These are phyloP conservation scores for Colletotrichum lentis DNA, from an alignment of 2,329 filamentous ascomycete species.

Conservation along the genomic window DNA sequence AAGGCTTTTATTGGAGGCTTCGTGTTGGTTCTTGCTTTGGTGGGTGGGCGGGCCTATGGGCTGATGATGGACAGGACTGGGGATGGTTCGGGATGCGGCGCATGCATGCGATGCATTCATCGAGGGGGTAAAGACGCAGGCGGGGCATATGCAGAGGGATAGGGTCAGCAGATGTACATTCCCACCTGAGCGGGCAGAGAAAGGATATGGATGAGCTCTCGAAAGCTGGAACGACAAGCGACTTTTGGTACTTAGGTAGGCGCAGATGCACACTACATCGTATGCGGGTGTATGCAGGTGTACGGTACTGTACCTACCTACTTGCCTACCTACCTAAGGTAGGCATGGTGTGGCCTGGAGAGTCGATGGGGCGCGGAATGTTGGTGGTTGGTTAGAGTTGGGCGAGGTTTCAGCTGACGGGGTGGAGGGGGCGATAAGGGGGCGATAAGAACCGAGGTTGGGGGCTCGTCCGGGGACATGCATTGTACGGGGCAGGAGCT, in stretches of 20 bases:
- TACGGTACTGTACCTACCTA: too few relatives aligned
- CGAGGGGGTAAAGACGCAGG: not conserved
- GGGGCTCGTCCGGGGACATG: not conserved
- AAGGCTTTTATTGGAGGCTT: not conserved
- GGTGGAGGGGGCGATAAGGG: too few relatives aligned
- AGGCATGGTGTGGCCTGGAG: not conserved
- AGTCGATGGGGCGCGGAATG: not conserved
- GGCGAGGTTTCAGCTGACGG: conserved; percentile 12
- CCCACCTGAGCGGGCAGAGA: not conserved
- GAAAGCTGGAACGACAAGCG: not conserved
- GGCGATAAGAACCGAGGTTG: not conserved
- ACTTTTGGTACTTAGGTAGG: not conserved
- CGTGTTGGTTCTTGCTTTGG: not conserved
- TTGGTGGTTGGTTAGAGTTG: conserved; percentile 26
- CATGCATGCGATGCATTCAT: not conserved
- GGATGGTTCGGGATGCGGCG: not conserved
- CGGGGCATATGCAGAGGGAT: not conserved
- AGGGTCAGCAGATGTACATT: not conserved
- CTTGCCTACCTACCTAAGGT: too few relatives aligned
- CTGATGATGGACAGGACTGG: not conserved
- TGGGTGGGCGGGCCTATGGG: not conserved
- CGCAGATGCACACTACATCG: not conserved
- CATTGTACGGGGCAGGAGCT: not conserved
- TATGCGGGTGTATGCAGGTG: conserved; percentile 2
- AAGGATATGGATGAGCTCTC: not conserved